These are phyloP conservation scores for Auxenochlorella pyrenoidosa DNA, from an alignment of 139 green algal genomes.

Conservation along the genomic window DNA sequence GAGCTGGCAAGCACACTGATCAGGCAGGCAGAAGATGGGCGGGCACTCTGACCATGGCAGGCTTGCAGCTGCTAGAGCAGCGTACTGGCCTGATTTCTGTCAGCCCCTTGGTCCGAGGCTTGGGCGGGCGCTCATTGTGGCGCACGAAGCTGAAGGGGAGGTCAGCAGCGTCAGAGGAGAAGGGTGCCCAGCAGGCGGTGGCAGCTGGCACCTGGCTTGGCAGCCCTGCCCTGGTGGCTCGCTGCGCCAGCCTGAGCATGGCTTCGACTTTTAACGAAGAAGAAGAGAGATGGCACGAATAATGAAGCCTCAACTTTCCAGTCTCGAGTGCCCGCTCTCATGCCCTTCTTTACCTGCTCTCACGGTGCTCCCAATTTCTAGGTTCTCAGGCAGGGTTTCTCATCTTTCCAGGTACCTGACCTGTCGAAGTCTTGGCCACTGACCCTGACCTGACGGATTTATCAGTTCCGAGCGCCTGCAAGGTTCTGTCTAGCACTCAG, in stretches of 20 bases:
- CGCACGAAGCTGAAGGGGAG: background rate
- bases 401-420: too few relatives aligned
- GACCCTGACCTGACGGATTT: too few relatives aligned
- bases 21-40: background rate
- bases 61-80: background rate
- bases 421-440: too few relatives aligned
- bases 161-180: background rate
- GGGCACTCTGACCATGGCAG: background rate
- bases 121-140: background rate
- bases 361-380: too few relatives aligned
- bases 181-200: background rate
- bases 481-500: too few relatives aligned
- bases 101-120: background rate
- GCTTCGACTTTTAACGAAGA: background rate
- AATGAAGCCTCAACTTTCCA: background rate
- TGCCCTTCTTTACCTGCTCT: too few relatives aligned
- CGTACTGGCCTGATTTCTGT: slow-evolving; percentile 8
- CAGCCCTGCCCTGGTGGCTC: background rate
- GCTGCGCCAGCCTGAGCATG: background rate
- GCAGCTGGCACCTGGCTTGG: background rate
- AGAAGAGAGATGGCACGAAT: background rate
- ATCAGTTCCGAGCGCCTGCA: too few relatives aligned
- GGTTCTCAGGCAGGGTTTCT: too few relatives aligned
- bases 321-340: too few relatives aligned
- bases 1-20: background rate